Evolutionary conservation across 108 stramenopile genomes (phyloP).

Genomic region (Cylindrotheca closterium): DNA sequence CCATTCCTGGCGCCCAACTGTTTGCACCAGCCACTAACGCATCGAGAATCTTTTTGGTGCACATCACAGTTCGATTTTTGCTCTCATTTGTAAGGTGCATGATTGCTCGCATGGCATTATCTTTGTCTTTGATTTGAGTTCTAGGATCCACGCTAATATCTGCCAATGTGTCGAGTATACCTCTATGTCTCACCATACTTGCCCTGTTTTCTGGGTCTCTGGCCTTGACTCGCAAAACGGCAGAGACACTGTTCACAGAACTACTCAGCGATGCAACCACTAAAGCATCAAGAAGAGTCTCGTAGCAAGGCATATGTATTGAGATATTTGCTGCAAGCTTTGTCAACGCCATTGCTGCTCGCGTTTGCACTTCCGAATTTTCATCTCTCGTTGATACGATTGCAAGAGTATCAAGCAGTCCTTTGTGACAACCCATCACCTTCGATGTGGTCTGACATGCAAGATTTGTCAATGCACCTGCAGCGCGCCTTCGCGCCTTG

Average conservation of each 20-base stretch:
- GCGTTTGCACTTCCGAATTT: constrained; percentile 69
- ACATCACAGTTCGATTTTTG: constrained; percentile 63
- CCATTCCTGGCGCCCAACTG: constrained; percentile 23
- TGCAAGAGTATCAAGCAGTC: constrained; percentile 64
- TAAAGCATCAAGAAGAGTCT: constrained; percentile 64
- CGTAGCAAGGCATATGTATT: constrained; percentile 58
- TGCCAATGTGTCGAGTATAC: constrained; percentile 68
- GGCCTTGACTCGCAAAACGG: constrained; percentile 83
- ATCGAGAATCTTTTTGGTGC: constrained; percentile 59
- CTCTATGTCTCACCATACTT: constrained; percentile 67
- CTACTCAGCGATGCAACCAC: constrained; percentile 71
- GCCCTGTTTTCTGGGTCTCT: constrained; percentile 72
- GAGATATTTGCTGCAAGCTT: constrained; percentile 73
- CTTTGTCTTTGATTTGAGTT: constrained; percentile 47
- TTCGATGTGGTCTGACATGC: constrained; percentile 81
- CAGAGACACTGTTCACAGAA: constrained; percentile 58
- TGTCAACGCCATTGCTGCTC: constrained; percentile 77
- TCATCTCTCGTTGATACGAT: constrained; percentile 62
- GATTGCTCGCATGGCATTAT: constrained; percentile 80
- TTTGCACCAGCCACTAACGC: constrained; percentile 67
- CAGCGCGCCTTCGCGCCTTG: constrained; percentile 72
- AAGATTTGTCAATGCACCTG: constrained; percentile 82
- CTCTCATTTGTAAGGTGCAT: constrained; percentile 83
- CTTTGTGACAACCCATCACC: constrained; percentile 72
- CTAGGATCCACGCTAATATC: constrained; percentile 39